Evolutionary conservation across 768 basidiomycete genomes (phyloP).

Genomic region (Clathrus columnatus): DNA sequence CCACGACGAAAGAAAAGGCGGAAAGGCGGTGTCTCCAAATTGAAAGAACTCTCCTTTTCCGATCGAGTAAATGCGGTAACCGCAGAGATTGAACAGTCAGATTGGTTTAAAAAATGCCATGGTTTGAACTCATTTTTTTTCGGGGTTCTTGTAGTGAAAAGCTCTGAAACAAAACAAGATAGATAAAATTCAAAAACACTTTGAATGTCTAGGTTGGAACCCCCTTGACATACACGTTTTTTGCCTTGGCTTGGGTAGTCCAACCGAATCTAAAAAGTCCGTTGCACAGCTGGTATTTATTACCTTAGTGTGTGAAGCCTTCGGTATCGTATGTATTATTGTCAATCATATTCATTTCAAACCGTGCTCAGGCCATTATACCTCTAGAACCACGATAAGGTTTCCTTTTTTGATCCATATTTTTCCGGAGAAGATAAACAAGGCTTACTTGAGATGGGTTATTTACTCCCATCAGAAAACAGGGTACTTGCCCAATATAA

Average conservation of each 20-base stretch:
- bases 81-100: slow-evolving; percentile 38
- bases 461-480: slow-evolving; percentile 33
- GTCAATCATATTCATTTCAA: slow-evolving; percentile 3
- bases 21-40: slow-evolving; percentile 22
- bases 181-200: slow-evolving; percentile 30
- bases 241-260: slow-evolving; percentile 71
- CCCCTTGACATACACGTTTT: slow-evolving; percentile 29
- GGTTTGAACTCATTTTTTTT: slow-evolving; percentile 36
- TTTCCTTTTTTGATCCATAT: slow-evolving; percentile 65
- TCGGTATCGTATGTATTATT: slow-evolving; percentile 53
- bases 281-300: slow-evolving; percentile 65
- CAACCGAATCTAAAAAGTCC: slow-evolving; percentile 50
- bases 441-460: slow-evolving; percentile 35
- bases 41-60: slow-evolving; percentile 26
- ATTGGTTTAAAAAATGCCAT: slow-evolving; percentile 49
- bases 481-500: slow-evolving; percentile 36
- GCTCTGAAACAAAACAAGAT: slow-evolving; percentile 16
- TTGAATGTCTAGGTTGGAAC: slow-evolving; percentile 19
- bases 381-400: slow-evolving; percentile 35
- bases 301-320: slow-evolving; percentile 39
- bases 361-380: slow-evolving; percentile 8
- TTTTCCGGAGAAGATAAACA: slow-evolving; percentile 51
- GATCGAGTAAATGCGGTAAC: slow-evolving; percentile 34
- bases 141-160: slow-evolving; percentile 4
- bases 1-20: slow-evolving; percentile 45